phyloP scores from a whole-genome alignment of 2,329 filamentous ascomycete species.

The Botryotinia calthae region DNA sequence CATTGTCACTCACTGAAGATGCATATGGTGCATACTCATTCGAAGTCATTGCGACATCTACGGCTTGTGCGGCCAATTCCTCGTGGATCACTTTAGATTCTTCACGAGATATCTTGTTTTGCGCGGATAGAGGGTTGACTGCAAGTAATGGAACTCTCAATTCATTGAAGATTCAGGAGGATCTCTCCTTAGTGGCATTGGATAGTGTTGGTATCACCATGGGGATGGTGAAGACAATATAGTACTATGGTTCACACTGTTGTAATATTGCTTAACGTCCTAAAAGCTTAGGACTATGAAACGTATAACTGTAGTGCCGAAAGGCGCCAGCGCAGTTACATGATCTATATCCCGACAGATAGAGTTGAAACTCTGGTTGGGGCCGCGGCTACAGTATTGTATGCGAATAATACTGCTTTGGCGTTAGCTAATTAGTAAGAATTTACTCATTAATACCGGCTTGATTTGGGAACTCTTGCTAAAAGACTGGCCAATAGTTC shows the following conservation, averaged over 20 bases:
- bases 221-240: no score
- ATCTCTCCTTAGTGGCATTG: background rate
- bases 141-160: background rate
- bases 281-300: no score
- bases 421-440: slow-evolving; percentile 7
- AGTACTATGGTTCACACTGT: no score
- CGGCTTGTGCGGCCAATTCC: background rate
- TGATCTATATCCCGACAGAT: no score
- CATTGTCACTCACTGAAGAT: background rate
- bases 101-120: background rate
- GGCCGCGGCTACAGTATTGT: background rate
- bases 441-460: background rate
- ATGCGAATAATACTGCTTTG: slow-evolving; percentile 4
- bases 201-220: slow-evolving; percentile 5
- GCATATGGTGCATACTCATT: background rate
- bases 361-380: slow-evolving; percentile 1
- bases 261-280: no score
- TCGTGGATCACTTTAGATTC: slow-evolving; percentile 2
- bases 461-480: background rate
- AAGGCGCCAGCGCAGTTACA: no score
- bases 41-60: background rate
- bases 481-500: background rate
- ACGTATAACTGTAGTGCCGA: no score
- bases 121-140: background rate
- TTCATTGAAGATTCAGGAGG: slow-evolving; percentile 3